Conservation (phyloP, 2,329 filamentous ascomycete species). For the Zymoseptoria tritici region DNA sequence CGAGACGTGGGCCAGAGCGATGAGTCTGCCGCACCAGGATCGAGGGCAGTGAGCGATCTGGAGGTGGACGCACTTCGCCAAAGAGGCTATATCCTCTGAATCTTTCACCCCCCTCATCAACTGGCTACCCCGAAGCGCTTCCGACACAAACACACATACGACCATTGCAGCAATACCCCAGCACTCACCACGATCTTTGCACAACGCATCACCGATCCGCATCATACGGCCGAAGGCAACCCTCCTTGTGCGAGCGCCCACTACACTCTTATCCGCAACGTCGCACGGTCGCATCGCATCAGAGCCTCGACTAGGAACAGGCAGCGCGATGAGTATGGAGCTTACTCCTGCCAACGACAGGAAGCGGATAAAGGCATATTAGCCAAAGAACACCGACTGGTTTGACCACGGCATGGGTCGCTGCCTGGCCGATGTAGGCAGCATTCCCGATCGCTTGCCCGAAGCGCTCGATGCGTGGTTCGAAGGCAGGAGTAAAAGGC, state of each 20-base stretch:
- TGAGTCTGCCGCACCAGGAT: no score
- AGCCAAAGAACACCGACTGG: constrained; percentile 98
- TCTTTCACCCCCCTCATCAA: no score
- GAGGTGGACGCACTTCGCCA: no score
- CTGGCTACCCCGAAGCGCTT: neutral
- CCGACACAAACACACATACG: neutral
- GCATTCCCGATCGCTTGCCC: constrained; percentile 39
- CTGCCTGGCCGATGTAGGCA: constrained; percentile 68
- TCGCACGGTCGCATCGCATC: constrained; percentile 7
- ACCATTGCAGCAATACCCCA: neutral
- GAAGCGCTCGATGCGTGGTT: constrained; percentile 70
- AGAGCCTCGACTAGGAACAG: constrained; percentile 6
- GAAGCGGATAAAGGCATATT: constrained; percentile 91
- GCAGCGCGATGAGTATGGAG: constrained; percentile 22
- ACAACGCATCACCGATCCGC: neutral
- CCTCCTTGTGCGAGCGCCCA: constrained; percentile 1
- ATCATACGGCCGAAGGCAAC: neutral
- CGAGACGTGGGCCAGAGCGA: no score
- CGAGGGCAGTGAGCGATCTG: no score
- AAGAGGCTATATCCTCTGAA: no score
- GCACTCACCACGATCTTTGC: neutral
- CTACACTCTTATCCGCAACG: constrained; percentile 8
- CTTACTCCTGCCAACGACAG: constrained; percentile 40
- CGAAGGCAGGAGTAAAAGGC: constrained; percentile 16
- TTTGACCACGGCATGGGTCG: constrained; percentile 95